Conservation (phyloP, 2,329 filamentous ascomycete species). For the Arthroderma sp. region DNA sequence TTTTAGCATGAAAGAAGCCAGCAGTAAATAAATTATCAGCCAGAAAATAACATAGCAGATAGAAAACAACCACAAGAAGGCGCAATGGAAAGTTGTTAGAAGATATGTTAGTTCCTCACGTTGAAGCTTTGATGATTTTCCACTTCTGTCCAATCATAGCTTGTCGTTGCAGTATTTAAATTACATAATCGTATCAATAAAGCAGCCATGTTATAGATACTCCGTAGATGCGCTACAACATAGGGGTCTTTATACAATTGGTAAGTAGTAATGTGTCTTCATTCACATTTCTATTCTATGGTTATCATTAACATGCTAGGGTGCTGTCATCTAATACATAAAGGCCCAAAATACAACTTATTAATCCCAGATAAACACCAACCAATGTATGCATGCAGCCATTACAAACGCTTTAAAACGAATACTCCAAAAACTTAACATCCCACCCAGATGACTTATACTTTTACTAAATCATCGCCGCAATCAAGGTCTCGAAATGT, state of each 20-base stretch:
- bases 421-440: background rate
- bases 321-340: background rate
- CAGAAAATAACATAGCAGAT: background rate
- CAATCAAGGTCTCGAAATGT: background rate
- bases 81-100: no score
- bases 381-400: background rate
- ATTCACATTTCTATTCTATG: background rate
- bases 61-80: no score
- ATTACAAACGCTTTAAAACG: background rate
- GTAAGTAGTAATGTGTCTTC: background rate
- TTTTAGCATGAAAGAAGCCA: background rate
- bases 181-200: no score
- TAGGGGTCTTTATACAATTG: no score
- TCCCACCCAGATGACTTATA: background rate
- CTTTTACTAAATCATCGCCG: background rate
- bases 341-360: background rate
- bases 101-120: background rate
- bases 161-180: background rate
- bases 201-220: no score
- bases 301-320: background rate
- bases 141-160: background rate
- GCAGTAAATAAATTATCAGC: background rate
- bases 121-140: background rate
- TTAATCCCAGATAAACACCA: background rate
- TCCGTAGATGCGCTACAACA: no score